These are phyloP conservation scores for Fusarium subtropicale DNA, from an alignment of 2,329 filamentous ascomycete genomes.

Conservation along the genomic window DNA sequence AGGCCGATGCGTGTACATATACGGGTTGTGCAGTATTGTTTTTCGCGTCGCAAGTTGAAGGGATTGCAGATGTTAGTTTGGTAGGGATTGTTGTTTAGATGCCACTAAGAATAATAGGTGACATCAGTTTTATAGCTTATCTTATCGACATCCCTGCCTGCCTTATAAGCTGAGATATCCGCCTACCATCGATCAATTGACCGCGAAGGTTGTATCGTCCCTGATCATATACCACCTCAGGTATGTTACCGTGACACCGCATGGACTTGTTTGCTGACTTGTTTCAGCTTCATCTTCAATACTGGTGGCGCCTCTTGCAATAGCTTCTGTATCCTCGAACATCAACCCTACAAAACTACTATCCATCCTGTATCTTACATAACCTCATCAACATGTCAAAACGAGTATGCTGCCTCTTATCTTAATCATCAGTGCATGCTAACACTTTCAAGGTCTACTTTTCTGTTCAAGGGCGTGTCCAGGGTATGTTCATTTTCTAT, in stretches of 20 bases:
- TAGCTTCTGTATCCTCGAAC: not conserved
- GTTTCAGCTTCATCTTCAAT: not conserved
- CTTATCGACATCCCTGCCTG: slow-evolving; percentile 26
- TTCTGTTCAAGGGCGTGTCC: slow-evolving; percentile 74
- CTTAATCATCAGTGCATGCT: not conserved
- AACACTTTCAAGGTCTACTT: slow-evolving; percentile 66
- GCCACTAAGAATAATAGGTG: slow-evolving; percentile 7
- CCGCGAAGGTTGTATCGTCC: slow-evolving; percentile 16
- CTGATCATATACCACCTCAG: not conserved
- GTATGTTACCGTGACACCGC: not conserved
- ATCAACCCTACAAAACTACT: not conserved
- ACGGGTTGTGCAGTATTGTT: not conserved
- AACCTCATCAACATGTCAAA: slow-evolving; percentile 47
- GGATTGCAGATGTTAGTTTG: slow-evolving; percentile 5
- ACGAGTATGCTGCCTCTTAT: slow-evolving; percentile 47
- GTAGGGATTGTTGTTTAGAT: not conserved
- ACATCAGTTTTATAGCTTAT: slow-evolving; percentile 36
- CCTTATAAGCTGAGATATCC: slow-evolving; percentile 6
- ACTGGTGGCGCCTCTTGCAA: not conserved
- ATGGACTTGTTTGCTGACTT: not conserved
- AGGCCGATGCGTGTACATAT: not conserved
- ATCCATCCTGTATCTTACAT: not conserved
- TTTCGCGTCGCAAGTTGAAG: slow-evolving; percentile 11
- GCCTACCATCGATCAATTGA: slow-evolving; percentile 3
- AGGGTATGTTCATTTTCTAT: slow-evolving; percentile 63